These are phyloP conservation scores for Sporothrix sp. DNA, from an alignment of 2,329 filamentous ascomycete species.

Conservation along the genomic window DNA sequence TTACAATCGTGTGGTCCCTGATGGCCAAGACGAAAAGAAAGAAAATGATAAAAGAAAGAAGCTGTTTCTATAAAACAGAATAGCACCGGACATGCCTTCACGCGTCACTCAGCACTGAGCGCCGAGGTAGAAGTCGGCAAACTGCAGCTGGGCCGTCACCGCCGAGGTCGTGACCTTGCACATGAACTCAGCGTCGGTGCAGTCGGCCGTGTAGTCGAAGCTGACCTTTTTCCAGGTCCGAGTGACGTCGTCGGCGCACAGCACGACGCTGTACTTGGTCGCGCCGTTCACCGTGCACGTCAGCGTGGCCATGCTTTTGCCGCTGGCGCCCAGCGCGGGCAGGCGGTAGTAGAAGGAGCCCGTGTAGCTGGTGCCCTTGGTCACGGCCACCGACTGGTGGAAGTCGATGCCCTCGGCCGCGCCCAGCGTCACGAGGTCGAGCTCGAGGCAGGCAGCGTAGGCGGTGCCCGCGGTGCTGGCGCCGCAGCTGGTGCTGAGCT, in stretches of 20 bases:
- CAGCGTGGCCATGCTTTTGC: slow-evolving; percentile 4
- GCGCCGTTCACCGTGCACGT: slow-evolving; percentile 6
- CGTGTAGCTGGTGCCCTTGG: background rate
- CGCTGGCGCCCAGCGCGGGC: background rate
- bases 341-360: slow-evolving; percentile 6
- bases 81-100: background rate
- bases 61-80: background rate
- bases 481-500: slow-evolving; percentile 6
- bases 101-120: background rate
- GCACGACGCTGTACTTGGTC: background rate
- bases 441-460: slow-evolving; percentile 2
- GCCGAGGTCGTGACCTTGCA: slow-evolving; percentile 5
- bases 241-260: slow-evolving; percentile 1
- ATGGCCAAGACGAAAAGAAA: background rate
- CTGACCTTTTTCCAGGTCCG: background rate
- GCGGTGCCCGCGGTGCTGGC: background rate
- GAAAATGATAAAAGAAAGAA: background rate
- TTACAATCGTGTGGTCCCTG: no score
- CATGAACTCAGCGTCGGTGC: slow-evolving; percentile 1
- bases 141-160: slow-evolving; percentile 1
- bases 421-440: slow-evolving; percentile 1
- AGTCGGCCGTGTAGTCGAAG: slow-evolving; percentile 1
- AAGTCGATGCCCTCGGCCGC: slow-evolving; percentile 1
- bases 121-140: slow-evolving; percentile 6
- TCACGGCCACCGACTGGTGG: background rate